Evolutionary conservation across 371 early-diverging fungal species (phyloP).

Genomic region (Entomophthora muscae): DNA sequence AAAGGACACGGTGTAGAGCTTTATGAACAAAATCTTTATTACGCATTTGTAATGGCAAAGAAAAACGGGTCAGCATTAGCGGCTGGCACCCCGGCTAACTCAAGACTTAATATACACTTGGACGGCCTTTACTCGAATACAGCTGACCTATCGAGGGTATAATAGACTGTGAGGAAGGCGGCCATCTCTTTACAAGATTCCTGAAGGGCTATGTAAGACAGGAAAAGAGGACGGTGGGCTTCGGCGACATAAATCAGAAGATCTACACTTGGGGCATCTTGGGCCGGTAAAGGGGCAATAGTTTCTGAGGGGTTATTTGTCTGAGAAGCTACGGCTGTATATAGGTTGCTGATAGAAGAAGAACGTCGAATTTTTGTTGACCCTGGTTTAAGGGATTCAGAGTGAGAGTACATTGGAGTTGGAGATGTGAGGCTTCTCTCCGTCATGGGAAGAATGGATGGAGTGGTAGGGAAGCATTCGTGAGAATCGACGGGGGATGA

Average conservation of each 20-base stretch:
- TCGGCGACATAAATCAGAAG: neutral
- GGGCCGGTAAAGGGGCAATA: neutral
- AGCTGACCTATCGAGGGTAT: too few species aligned
- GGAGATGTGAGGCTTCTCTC: neutral
- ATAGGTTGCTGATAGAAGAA: too few species aligned
- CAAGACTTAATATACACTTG: too few species aligned
- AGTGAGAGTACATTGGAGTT: neutral
- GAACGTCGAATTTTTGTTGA: too few species aligned
- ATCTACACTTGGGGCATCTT: neutral
- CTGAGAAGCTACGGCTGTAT: neutral
- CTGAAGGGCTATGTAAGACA: neutral
- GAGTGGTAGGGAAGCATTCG: neutral
- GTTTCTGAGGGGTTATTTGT: neutral
- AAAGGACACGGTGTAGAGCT: too few species aligned
- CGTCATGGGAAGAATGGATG: neutral
- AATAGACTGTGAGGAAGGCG: neutral
- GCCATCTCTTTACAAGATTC: constrained; percentile 3
- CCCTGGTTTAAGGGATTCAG: too few species aligned
- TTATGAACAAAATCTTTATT: too few species aligned
- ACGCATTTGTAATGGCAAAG: too few species aligned
- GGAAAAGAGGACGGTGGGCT: neutral
- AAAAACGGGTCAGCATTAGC: too few species aligned
- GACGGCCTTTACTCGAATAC: too few species aligned
- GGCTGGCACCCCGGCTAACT: too few species aligned
- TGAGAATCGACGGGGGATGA: neutral